Conservation (phyloP, 2,329 filamentous ascomycete genomes). For the Camptophora hylomeconis region DNA sequence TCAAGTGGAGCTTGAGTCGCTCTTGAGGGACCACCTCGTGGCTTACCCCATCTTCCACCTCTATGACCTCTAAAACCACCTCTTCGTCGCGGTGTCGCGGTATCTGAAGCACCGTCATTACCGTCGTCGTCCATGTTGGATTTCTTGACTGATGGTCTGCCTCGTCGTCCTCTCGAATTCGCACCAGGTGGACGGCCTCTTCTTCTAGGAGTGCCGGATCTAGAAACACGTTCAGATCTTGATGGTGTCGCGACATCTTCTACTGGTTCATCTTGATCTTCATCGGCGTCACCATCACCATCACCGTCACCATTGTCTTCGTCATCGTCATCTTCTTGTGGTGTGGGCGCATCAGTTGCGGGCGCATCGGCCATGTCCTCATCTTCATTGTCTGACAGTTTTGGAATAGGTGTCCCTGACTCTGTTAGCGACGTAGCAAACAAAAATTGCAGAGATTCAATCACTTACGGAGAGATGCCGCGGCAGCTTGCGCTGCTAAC, state of each 20-base stretch:
- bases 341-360: constrained; percentile 21
- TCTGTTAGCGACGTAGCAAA: constrained; percentile 4
- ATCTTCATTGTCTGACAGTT: constrained; percentile 30
- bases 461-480: constrained; percentile 31
- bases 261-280: constrained; percentile 35
- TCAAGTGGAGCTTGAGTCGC: constrained; percentile 77
- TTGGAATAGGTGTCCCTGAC: constrained; percentile 29
- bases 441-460: not conserved
- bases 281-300: constrained; percentile 23
- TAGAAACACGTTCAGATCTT: constrained; percentile 31
- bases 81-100: constrained; percentile 45
- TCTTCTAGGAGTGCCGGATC: constrained; percentile 40
- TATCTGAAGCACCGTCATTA: constrained; percentile 29
- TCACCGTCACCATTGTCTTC: constrained; percentile 16
- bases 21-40: constrained; percentile 60
- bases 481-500: constrained; percentile 34
- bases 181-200: constrained; percentile 38
- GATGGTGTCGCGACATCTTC: constrained; percentile 28
- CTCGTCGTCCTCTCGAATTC: constrained; percentile 22
- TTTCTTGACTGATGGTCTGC: constrained; percentile 72
- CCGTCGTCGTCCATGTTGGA: constrained; percentile 61
- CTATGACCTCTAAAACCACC: constrained; percentile 49
- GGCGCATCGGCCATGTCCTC: constrained; percentile 30
- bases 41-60: constrained; percentile 57
- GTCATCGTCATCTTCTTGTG: constrained; percentile 23